Base-by-base conservation (phyloP, 805 yeast genomes). In the Kuraishia piskuri region DNA sequence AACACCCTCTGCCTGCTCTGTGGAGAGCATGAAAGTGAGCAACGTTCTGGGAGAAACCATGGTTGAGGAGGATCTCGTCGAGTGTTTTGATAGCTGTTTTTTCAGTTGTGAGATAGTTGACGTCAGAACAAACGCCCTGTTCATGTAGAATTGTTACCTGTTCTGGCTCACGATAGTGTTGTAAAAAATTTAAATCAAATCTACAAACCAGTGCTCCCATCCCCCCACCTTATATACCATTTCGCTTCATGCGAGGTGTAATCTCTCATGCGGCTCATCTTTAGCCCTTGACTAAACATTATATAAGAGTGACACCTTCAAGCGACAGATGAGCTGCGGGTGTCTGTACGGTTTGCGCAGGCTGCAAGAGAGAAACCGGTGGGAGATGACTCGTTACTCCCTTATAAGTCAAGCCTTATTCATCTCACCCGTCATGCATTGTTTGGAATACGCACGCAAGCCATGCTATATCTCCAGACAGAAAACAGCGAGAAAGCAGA, bases 1-100 rank as follows among this genome's bases (percentile, higher is more conserved):
- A 26, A 77, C 90, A 58, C 96, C 96, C 69, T 89, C 96, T 20
- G 84, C 75, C 62, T 84, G 90, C 61, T 88, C 88, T 46, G 77
- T 63, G 26, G 92, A 90, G 48, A 74, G 62, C 59, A 82, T 72
- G 31, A 72, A 67, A 61, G 79, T 80, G 22, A 76, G 65, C 49
- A 83, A 73, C 1, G 79, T 66, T 70, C 88, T 76, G 8, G 62
- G 46, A 19, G 49, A 50, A 22, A 25, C 48, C 49, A 46, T 46
- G 17, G 46, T n/a, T 5, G 50, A 25, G n/a, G 47, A 45, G n/a
- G n/a, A n/a, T n/a, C n/a, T 19, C 14, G 10, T 45, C 23, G 10
- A 21, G 19, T 3, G 22, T 7, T 31, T 12, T n/a, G n/a, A n/a
- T n/a, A 31, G 14, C 3, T 31, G 40, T 31, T n/a, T 31, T 31